Conservation (phyloP, 805 yeast species). For the Candida nonsorbophila region DNA sequence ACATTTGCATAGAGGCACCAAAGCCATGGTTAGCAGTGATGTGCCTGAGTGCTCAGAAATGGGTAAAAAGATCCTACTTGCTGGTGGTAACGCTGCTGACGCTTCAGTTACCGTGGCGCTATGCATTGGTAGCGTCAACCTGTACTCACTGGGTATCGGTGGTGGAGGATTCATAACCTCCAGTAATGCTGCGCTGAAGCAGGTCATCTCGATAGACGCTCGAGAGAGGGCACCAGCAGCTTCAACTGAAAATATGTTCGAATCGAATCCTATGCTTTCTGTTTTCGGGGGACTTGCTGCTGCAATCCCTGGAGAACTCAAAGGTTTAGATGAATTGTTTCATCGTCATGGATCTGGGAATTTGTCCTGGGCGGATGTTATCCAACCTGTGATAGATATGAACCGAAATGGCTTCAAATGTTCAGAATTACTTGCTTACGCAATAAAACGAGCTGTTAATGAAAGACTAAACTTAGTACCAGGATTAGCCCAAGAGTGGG, state of each 20-base stretch:
- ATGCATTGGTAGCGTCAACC: conserved; percentile 80
- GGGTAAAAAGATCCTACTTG: conserved; percentile 51
- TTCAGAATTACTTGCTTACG: conserved; percentile 17
- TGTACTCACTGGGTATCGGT: conserved; percentile 85
- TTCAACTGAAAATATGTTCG: conserved; percentile 64
- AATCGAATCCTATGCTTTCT: conserved; percentile 40
- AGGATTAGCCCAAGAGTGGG: conserved; percentile 44
- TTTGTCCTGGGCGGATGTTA: conserved; percentile 64
- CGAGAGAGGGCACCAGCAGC: conserved; percentile 79
- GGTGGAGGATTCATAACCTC: conserved; percentile 78
- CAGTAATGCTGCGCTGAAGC: conserved; percentile 22
- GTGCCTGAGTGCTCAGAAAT: conserved; percentile 56
- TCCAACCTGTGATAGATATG: conserved; percentile 69
- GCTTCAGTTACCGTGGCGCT: conserved; percentile 86
- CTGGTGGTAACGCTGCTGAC: conserved; percentile 84
- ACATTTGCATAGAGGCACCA: conserved; percentile 32
- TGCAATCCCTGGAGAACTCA: conserved; percentile 88
- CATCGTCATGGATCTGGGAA: conserved; percentile 64
- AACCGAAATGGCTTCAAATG: conserved; percentile 59
- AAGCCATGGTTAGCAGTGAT: conserved; percentile 68
- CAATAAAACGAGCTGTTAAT: no score
- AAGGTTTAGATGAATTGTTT: conserved; percentile 68
- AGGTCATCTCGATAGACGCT: conserved; percentile 68
- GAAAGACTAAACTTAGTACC: conserved; percentile 28
- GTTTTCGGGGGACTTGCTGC: conserved; percentile 83